Evolutionary conservation across 345 rosid genomes (phyloP).

Genomic region (Geranium brycei): DNA sequence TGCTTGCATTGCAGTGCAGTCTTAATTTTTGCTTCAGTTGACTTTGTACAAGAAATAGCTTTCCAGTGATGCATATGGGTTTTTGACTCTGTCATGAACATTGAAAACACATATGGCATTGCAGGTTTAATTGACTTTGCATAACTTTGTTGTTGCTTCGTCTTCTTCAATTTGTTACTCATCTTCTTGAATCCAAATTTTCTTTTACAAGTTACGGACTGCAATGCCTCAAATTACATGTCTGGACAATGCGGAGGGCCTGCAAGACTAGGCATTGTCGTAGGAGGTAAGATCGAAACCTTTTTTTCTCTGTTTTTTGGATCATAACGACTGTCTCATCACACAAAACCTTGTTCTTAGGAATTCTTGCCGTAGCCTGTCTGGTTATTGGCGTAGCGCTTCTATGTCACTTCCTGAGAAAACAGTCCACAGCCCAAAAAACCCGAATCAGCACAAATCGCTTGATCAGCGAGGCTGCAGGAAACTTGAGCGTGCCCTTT

Average conservation of each 20-base stretch:
- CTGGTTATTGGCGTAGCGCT: constrained; percentile 25
- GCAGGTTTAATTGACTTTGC: too few relatives aligned
- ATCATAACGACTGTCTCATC: too few relatives aligned
- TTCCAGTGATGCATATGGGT: too few relatives aligned
- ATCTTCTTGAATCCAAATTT: not conserved
- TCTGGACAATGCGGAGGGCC: constrained; percentile 46
- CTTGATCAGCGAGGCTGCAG: constrained; percentile 26
- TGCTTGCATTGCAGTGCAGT: too few relatives aligned
- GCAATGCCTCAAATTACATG: constrained; percentile 26
- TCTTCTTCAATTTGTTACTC: constrained; percentile 5
- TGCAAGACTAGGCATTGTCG: constrained; percentile 16
- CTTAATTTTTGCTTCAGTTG: too few relatives aligned
- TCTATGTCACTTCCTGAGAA: constrained; percentile 21
- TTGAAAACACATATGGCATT: too few relatives aligned
- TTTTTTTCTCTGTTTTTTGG: not conserved
- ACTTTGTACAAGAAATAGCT: too few relatives aligned
- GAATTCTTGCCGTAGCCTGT: constrained; percentile 21
- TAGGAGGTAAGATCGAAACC: constrained; percentile 30
- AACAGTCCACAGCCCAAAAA: constrained; percentile 13
- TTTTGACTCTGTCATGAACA: too few relatives aligned
- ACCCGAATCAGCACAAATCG: constrained; percentile 12
- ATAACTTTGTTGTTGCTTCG: too few relatives aligned
- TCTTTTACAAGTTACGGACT: constrained; percentile 10
- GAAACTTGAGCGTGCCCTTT: constrained; percentile 35
- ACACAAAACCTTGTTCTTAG: too few relatives aligned